Evolutionary conservation across 1,139 yeast genomes (phyloP).

Genomic region (Kurtzmaniella natalensis): DNA sequence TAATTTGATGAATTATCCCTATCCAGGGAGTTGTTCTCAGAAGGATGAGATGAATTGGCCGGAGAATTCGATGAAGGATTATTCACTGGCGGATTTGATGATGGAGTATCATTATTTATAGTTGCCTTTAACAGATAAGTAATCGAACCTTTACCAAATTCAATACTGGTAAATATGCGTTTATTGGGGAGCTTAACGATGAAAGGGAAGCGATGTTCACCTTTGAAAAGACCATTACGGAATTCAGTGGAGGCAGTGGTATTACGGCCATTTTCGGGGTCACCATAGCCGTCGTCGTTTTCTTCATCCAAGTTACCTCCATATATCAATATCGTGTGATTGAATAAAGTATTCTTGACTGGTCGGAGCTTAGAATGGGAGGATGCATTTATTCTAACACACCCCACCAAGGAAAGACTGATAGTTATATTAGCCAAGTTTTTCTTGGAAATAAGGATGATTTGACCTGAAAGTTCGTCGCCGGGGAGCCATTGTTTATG

Average conservation of each 20-base stretch:
- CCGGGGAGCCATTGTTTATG: constrained; percentile 68
- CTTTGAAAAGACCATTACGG: constrained; percentile 56
- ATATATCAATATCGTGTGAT: constrained; percentile 64
- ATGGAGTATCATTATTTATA: constrained; percentile 17
- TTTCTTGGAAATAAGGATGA: constrained; percentile 51
- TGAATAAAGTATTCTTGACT: constrained; percentile 51
- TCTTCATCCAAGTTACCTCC: constrained; percentile 35
- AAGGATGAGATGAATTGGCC: constrained; percentile 5
- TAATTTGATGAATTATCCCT: no score
- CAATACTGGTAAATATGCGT: constrained; percentile 68
- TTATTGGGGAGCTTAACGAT: constrained; percentile 71
- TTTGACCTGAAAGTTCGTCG: constrained; percentile 62
- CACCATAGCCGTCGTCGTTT: constrained; percentile 16
- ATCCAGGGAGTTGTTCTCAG: no score
- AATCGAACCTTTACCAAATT: constrained; percentile 85
- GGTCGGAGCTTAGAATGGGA: constrained; percentile 50
- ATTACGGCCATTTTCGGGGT: constrained; percentile 6
- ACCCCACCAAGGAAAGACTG: constrained; percentile 51
- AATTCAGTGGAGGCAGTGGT: constrained; percentile 19
- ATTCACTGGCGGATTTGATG: constrained; percentile 3
- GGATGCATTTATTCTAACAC: constrained; percentile 50
- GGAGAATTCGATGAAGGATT: constrained; percentile 5
- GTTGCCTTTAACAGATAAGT: constrained; percentile 59
- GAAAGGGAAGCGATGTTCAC: constrained; percentile 87
- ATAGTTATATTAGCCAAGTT: constrained; percentile 53